Conservation (phyloP, 163 green algal genomes). For the Scenedesmus sp. region DNA sequence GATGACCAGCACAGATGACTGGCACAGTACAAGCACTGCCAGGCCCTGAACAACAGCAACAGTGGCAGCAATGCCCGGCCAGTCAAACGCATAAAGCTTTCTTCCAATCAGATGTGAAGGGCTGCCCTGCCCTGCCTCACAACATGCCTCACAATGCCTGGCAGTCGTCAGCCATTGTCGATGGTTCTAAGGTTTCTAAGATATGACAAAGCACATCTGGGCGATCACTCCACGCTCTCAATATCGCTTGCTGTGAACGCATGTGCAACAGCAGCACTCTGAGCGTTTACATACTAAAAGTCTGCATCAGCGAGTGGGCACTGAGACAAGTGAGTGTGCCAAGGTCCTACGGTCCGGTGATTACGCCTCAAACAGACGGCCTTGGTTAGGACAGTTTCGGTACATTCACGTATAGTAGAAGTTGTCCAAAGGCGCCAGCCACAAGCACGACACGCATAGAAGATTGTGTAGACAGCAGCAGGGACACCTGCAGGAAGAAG, state of each 20-base stretch:
- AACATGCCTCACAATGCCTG: not conserved
- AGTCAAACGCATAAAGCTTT: too few species aligned
- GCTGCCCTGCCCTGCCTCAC: too few species aligned
- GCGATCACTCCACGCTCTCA: not conserved
- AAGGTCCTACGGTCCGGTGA: not conserved
- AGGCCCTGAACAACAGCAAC: too few species aligned
- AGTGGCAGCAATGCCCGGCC: too few species aligned
- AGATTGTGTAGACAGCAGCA: not conserved
- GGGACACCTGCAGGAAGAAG: not conserved
- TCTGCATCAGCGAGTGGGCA: not conserved
- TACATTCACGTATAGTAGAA: too few species aligned
- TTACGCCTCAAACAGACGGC: not conserved
- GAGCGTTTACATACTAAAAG: too few species aligned
- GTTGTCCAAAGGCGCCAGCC: not conserved
- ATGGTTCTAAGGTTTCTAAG: not conserved
- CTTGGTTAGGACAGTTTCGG: too few species aligned
- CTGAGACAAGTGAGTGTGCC: not conserved
- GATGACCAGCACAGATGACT: too few species aligned
- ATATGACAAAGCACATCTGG: not conserved
- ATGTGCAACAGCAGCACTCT: not conserved
- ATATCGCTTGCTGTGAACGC: not conserved
- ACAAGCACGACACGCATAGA: not conserved
- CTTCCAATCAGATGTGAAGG: too few species aligned
- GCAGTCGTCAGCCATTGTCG: not conserved
- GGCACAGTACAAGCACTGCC: too few species aligned